Base-by-base conservation (phyloP, 331 rosid species). In the Telfairia occidentalis region DNA sequence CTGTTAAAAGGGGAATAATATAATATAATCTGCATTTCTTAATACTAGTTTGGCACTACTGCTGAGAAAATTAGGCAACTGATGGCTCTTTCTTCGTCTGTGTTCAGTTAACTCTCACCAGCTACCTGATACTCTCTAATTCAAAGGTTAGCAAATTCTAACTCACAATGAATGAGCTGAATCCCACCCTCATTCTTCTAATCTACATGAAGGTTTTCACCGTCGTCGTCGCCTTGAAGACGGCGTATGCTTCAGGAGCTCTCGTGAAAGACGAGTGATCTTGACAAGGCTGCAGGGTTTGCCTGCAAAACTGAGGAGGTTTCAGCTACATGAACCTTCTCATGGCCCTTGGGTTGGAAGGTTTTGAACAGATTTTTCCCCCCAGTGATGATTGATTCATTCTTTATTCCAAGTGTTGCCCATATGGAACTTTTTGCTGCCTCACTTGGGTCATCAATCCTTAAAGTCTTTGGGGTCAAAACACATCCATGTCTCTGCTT, bases 361-460 rank as follows among this genome's bases (percentile, higher is more conserved):
- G 96, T 80, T 65, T 86, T 90, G 71, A 88, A 90, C 46, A 88
- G 83, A 61, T 89, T 81, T 77, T 88, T 81, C 65, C 85, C 87
- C 71, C 79, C 85, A 34, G 76, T 59, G 48, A 82, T 50, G 46
- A 82, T 35, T 50, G 89, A 82, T 78, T 74, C 81, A 54, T 80
- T 64, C 71, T 83, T 83, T 73, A 83, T 76, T 18, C 77, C 82
- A 77, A 90, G 83, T 52, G 87, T 88, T 53, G 92, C 78, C 92
- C 96, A 88, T 83, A 90, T 82, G 23, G 92, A 88, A 82, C 92
- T 83, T 80, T 77, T 88, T 9, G 91, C 91, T 38, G 89, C 96
- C 78, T 88, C 91, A 73, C 87, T 73, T 4, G 88, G 86, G 61
- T 88, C 89, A 75, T 85, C 85, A 57, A 88, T 88, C 83, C 96